Evolutionary conservation across 1,284 basidiomycete genomes (phyloP).

Genomic region (Ganoderma sinense): DNA sequence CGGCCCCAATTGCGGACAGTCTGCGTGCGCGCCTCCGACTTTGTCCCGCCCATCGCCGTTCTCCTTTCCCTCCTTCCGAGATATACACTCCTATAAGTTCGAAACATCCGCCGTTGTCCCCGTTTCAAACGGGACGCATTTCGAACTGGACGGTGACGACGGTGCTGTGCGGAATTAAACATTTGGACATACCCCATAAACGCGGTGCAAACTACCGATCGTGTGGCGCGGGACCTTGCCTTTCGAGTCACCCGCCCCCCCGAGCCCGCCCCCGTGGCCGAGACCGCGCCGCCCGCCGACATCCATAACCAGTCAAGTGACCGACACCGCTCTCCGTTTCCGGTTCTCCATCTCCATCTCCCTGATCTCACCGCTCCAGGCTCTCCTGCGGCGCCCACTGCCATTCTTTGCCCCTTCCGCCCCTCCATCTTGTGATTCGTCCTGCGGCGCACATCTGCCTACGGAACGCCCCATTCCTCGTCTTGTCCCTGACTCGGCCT

Average conservation of each 20-base stretch:
- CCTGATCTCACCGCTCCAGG: not conserved
- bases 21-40: conserved; percentile 15
- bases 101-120: conserved; percentile 1
- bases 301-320: conserved; percentile 12
- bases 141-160: not conserved
- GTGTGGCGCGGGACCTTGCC: conserved; percentile 15
- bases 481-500: not conserved
- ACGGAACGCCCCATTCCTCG: not conserved
- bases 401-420: not conserved
- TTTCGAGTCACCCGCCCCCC: conserved; percentile 21
- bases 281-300: not conserved
- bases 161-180: conserved; percentile 24
- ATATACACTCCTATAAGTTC: conserved; percentile 2
- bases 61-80: conserved; percentile 3
- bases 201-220: conserved; percentile 27
- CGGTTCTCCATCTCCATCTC: not conserved
- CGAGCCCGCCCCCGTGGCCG: conserved; percentile 1
- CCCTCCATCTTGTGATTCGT: not conserved
- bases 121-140: not conserved
- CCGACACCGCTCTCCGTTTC: not conserved
- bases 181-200: conserved; percentile 24
- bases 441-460: not conserved
- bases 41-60: conserved; percentile 15
- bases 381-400: not conserved
- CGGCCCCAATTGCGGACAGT: conserved; percentile 7